Evolutionary conservation across 345 rosid genomes (phyloP).

Genomic region (Nasturtium officinale): DNA sequence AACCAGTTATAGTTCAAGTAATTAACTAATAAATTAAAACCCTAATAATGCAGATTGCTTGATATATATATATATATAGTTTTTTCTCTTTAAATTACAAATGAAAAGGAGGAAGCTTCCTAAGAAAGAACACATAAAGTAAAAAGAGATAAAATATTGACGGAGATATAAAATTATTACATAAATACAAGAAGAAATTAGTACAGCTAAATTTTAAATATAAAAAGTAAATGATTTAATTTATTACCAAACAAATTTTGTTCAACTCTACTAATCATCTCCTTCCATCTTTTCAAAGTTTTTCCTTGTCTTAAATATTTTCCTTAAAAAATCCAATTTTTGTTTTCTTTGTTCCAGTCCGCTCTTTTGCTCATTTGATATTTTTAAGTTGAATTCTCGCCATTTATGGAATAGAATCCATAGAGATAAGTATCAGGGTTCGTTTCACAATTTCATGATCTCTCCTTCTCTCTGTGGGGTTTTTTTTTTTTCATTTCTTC

Average conservation of each 20-base stretch:
- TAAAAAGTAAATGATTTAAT: neutral
- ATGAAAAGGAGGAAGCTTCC: constrained; percentile 14
- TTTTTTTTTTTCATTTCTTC: neutral
- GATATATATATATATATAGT: no score
- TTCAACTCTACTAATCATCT: neutral
- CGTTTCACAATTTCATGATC: constrained; percentile 19
- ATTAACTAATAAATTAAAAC: neutral
- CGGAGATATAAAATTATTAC: neutral
- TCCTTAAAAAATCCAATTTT: neutral
- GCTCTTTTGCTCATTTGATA: constrained; percentile 43
- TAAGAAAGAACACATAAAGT: constrained; percentile 17
- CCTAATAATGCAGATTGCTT: neutral
- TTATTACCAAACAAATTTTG: constrained; percentile 6
- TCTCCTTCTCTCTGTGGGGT: constrained; percentile 14
- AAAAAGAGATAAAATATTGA: constrained; percentile 10
- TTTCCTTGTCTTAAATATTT: constrained; percentile 5
- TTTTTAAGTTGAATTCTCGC: constrained; percentile 24
- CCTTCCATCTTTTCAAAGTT: neutral
- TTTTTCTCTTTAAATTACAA: neutral
- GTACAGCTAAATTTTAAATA: neutral
- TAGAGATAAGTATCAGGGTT: constrained; percentile 52
- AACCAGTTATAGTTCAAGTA: neutral
- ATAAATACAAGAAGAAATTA: neutral
- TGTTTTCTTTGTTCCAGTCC: constrained; percentile 21
- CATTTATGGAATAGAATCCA: constrained; percentile 47